Evolutionary conservation across 129 eudicot species (phyloP).

Genomic region (Gnaphalium uliginosum): DNA sequence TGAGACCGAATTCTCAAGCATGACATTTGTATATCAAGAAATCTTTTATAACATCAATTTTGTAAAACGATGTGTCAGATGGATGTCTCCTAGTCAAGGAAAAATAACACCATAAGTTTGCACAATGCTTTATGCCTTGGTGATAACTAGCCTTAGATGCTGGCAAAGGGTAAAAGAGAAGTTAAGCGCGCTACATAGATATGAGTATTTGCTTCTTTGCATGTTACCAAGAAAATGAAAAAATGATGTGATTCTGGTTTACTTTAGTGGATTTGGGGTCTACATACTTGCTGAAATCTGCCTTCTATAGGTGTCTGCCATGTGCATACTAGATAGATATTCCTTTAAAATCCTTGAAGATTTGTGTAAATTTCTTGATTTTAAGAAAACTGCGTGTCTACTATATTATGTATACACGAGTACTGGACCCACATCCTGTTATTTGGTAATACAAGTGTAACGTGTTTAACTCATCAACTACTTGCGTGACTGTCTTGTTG

Average conservation of each 20-base stretch:
- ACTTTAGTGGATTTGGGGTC: not conserved
- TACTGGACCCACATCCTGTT: not conserved
- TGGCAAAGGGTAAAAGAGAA: not conserved
- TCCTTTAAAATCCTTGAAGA: not conserved
- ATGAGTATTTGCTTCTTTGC: not conserved
- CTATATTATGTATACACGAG: not conserved
- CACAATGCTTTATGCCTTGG: not conserved
- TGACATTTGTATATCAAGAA: not conserved
- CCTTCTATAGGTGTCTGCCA: not conserved
- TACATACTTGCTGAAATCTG: not conserved
- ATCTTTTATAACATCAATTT: not conserved
- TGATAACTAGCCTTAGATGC: not conserved
- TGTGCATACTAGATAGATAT: not conserved
- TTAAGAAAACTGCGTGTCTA: not conserved
- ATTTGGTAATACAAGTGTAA: too few relatives aligned
- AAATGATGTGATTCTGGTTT: not conserved
- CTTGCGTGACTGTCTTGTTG: not conserved
- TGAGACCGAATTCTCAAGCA: not conserved
- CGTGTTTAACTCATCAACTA: not conserved
- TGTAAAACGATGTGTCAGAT: not conserved
- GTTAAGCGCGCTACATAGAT: not conserved
- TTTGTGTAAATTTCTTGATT: not conserved
- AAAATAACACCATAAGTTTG: not conserved
- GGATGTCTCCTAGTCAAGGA: not conserved
- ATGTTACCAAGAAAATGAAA: not conserved